phyloP scores from a whole-genome alignment of 768 basidiomycete species.

The Cubamyces lactineus region DNA sequence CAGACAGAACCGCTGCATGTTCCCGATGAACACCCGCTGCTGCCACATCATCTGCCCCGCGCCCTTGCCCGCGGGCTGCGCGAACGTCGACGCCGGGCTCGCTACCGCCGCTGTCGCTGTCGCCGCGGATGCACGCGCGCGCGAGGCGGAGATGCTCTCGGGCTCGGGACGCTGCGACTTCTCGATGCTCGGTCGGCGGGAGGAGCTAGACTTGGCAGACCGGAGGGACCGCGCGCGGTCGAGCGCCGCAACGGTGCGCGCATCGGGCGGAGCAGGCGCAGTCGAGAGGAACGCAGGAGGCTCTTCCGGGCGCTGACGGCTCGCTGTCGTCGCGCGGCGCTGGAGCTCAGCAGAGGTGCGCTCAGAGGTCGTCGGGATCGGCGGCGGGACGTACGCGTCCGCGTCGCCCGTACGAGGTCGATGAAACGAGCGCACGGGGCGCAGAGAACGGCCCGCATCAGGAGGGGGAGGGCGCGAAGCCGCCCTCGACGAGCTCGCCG shows the following conservation, averaged over 20 bases:
- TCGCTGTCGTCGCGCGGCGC: conserved; percentile 12
- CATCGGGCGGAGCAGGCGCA: conserved; percentile 37
- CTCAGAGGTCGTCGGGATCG: conserved; percentile 25
- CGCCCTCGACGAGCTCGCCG: conserved; percentile 18
- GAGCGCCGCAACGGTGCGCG: conserved; percentile 9
- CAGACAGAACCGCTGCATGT: conserved; percentile 73
- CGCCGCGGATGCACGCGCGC: conserved; percentile 31
- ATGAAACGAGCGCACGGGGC: conserved; percentile 65
- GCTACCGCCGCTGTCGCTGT: conserved; percentile 24
- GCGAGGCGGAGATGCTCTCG: conserved; percentile 19
- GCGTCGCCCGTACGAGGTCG: conserved; percentile 38
- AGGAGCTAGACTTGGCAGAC: conserved; percentile 18
- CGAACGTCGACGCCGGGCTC: conserved; percentile 35
- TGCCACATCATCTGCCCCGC: conserved; percentile 43
- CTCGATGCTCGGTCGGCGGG: conserved; percentile 31
- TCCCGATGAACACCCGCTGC: conserved; percentile 77
- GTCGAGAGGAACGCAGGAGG: conserved; percentile 10
- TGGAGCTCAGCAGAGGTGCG: conserved; percentile 10
- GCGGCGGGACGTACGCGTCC: conserved; percentile 39
- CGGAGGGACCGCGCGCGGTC: conserved; percentile 25
- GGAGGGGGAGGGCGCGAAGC: conserved; percentile 28
- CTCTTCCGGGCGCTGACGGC: conserved; percentile 12
- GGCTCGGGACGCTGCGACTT: conserved; percentile 13
- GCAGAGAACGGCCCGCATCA: conserved; percentile 38
- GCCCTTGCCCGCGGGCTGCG: conserved; percentile 16